Base-by-base conservation (phyloP, 805 yeast species). In the Dipodascopsis uninucleata region DNA sequence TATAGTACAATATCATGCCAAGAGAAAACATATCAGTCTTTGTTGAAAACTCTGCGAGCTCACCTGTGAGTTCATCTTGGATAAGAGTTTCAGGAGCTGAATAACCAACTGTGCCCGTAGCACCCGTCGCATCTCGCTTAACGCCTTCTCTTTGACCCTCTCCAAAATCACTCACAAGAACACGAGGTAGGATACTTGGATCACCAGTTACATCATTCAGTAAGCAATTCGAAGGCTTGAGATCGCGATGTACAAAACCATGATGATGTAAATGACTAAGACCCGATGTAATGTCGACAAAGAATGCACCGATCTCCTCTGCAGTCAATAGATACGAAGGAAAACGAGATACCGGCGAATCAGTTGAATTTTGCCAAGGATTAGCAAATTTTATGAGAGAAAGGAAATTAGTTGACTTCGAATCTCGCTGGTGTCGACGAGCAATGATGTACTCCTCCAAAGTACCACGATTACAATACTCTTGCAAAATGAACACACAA, bases 391-490 rank as follows among this genome's bases (percentile, higher is more conserved):
- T n/a, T n/a, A n/a, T n/a, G n/a, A n/a, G n/a, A n/a, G n/a, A n/a
- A n/a, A n/a, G n/a, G n/a, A n/a, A n/a, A n/a, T n/a, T n/a, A n/a
- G n/a, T n/a, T n/a, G n/a, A n/a, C n/a, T n/a, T n/a, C n/a, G n/a
- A n/a, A n/a, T n/a, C n/a, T n/a, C n/a, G n/a, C n/a, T n/a, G n/a
- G n/a, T n/a, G n/a, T n/a, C n/a, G n/a, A n/a, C n/a, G n/a, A n/a
- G n/a, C n/a, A n/a, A n/a, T n/a, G n/a, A n/a, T n/a, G n/a, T 82
- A 72, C 42, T 79, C 84, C 57, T 88, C 96, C 45, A 88, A 64
- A 32, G 86, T 86, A 0, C 96, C 96, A 12, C 95, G 95, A 39
- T 78, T 82, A 59, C 96, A 88, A 60, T 83, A 88, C 59, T 88
- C 95, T 62, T 85, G 90, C 10, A 88, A 67, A 7, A 88, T 83